A percentile compares a stretch with the other conserved stretches of the same genome.
phyloP scores from a whole-genome alignment of 2,329 filamentous ascomycete genomes.

The Pestalotiopsis sp. region DNA sequence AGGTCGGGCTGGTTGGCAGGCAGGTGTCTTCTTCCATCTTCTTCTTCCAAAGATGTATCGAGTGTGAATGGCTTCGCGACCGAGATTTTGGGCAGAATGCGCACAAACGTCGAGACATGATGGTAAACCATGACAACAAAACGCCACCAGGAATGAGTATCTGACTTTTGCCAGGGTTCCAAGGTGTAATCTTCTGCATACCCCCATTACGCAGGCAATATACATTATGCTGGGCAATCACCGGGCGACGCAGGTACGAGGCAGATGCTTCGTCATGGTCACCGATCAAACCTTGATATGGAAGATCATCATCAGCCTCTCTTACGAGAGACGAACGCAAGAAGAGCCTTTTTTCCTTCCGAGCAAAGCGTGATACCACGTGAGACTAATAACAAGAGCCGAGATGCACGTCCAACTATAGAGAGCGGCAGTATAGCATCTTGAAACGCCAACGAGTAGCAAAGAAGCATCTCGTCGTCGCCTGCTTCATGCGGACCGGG shows the following conservation, averaged over 20 bases:
- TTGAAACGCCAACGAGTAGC: neutral
- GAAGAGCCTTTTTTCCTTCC: neutral
- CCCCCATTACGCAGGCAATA: neutral
- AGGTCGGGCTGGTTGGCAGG: neutral
- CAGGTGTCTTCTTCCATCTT: neutral
- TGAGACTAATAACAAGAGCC: neutral
- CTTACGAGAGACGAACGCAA: neutral
- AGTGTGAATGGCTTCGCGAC: no score
- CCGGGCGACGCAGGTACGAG: neutral
- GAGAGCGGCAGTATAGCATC: neutral
- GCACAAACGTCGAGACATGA: no score
- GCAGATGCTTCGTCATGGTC: neutral
- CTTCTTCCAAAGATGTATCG: neutral
- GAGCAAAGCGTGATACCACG: neutral
- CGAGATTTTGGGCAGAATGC: no score
- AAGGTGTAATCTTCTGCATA: neutral
- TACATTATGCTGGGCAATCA: neutral
- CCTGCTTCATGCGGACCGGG: neutral
- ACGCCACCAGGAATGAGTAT: neutral
- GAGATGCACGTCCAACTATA: neutral
- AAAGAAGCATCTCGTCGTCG: neutral
- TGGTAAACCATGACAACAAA: neutral
- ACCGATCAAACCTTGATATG: neutral
- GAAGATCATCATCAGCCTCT: neutral
- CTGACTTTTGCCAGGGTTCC: neutral